These are phyloP conservation scores for Pulveroboletus sp. DNA, from an alignment of 768 basidiomycete genomes.

Conservation along the genomic window DNA sequence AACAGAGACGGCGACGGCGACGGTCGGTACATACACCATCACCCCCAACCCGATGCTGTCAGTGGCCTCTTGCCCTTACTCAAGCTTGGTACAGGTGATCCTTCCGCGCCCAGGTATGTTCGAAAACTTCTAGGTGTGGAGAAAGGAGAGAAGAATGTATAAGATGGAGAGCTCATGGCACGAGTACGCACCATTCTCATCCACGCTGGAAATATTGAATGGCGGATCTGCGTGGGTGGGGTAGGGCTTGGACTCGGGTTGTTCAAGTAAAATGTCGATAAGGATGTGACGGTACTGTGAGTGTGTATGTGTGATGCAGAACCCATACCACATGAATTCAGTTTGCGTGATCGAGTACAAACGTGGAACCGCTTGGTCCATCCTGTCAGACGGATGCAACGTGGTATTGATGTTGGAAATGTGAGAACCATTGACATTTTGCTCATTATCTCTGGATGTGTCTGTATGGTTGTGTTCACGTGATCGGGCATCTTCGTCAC, in stretches of 20 bases:
- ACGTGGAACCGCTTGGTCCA: constrained; percentile 45
- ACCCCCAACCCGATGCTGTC: no score
- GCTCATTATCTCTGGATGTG: constrained; percentile 1
- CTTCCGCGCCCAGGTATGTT: no score
- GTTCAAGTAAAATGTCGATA: neutral
- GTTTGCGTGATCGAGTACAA: neutral
- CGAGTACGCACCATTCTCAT: neutral
- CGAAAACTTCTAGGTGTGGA: neutral
- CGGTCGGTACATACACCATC: no score
- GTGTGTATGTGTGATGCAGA: neutral
- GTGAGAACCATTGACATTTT: constrained; percentile 11
- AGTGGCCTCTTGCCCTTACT: no score
- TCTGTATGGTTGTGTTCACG: neutral
- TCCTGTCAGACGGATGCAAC: constrained; percentile 47
- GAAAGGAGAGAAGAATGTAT: constrained; percentile 18
- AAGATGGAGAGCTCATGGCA: constrained; percentile 10
- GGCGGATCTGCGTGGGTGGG: no score
- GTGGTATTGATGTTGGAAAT: constrained; percentile 20
- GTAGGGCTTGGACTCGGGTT: constrained; percentile 1
- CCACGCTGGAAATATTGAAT: constrained; percentile 18
- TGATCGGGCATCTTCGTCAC: constrained; percentile 32
- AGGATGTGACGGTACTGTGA: neutral
- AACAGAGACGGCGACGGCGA: no score
- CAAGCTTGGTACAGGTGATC: no score
- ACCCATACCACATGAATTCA: neutral